Base-by-base conservation (phyloP, 441 rosid genomes). In the Erysimum cheiri region DNA sequence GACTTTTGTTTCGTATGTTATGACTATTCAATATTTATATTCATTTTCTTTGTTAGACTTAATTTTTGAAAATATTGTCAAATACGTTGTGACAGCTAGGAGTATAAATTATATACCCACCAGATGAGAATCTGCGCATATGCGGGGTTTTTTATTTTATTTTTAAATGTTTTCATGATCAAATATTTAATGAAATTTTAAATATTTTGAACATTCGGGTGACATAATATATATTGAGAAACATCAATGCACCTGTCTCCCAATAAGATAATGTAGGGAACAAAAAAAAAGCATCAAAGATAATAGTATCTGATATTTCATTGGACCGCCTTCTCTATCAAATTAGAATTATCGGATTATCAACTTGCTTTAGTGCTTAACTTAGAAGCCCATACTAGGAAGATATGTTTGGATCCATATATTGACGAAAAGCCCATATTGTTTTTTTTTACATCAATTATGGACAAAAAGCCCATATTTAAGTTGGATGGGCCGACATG, bases 231-330 rank as follows among this genome's bases (percentile, higher is more conserved):
- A n/a, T n/a, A n/a, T n/a, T n/a, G n/a, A n/a, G n/a, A n/a, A 11
- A 61, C 60, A 69, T 68, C 36, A 56, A 28, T 39, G 50, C 48
- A 48, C 22, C 19, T 28, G 48, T 48, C 58, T 37, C 17, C 68
- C 74, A n/a, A 10, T 44, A 32, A 44, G 36, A 67, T 57, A 46
- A 47, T 56, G 24, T 37, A 2, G n/a, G 4, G 7, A 1, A 2
- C n/a, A 13, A 0, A 4, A 40, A 11, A 6, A 13, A 28, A 17
- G 50, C 12, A 43, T 44, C 26, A 14, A 49, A n/a, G 15, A 53
- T 48, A 28, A 35, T 15, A 13, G n/a, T n/a, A n/a, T 26, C 47
- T 11, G 43, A 39, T 13, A 49, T 59, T 15, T 59, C 24, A 8
- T 48, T 39, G 62, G 62, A 31, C 44, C 4, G 24, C 33, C 22